A percentile compares a stretch with the other conserved stretches of the same genome.
These are phyloP conservation scores for Aspergillus incahuasiensis DNA, from an alignment of 495 filamentous ascomycete genomes.

Conservation along the genomic window DNA sequence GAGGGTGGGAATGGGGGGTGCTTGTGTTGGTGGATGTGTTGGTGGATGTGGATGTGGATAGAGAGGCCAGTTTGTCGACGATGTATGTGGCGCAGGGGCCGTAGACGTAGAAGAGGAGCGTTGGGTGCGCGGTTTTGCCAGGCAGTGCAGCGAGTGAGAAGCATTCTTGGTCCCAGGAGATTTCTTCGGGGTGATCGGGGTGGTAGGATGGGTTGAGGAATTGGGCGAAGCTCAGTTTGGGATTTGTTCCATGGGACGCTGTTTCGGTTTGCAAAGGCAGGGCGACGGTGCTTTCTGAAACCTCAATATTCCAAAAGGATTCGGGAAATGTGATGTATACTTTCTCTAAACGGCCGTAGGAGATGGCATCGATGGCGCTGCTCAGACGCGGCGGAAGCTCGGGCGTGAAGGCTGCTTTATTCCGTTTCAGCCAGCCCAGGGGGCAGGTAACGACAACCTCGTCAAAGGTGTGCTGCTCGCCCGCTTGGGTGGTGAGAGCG, in stretches of 20 bases:
- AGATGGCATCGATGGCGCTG: constrained; percentile 70
- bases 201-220: constrained; percentile 56
- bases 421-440: constrained; percentile 82
- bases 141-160: constrained; percentile 72
- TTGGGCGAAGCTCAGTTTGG: constrained; percentile 29
- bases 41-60: constrained; percentile 4
- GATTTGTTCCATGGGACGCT: background rate
- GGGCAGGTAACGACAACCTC: constrained; percentile 82
- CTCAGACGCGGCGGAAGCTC: constrained; percentile 58
- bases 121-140: constrained; percentile 62
- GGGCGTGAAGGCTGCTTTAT: constrained; percentile 66
- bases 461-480: constrained; percentile 60
- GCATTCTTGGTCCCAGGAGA: constrained; percentile 72
- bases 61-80: constrained; percentile 22
- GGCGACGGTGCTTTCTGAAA: background rate
- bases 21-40: constrained; percentile 19
- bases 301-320: constrained; percentile 55
- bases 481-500: constrained; percentile 51
- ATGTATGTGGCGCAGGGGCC: constrained; percentile 55
- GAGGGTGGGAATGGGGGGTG: too few species aligned
- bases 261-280: background rate
- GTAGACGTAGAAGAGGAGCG: constrained; percentile 88
- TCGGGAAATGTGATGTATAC: constrained; percentile 81
- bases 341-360: constrained; percentile 89
- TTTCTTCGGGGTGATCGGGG: constrained; percentile 60